Conservation (phyloP, 148 eudicot species). For the Cornus suecica region DNA sequence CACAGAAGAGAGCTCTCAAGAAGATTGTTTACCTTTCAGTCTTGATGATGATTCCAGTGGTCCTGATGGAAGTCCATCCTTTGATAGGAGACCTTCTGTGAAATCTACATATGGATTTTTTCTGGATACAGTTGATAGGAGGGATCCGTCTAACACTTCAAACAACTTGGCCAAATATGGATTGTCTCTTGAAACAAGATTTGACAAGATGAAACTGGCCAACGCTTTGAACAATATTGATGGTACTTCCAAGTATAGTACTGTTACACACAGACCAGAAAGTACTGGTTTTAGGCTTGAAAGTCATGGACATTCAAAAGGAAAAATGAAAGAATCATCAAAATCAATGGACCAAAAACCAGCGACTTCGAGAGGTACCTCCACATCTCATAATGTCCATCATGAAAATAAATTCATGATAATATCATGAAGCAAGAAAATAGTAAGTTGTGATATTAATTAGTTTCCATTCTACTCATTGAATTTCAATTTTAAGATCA, state of each 20-base stretch:
- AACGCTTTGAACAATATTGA: constrained; percentile 32
- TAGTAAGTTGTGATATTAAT: no score
- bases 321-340: constrained; percentile 39
- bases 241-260: constrained; percentile 32
- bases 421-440: no score
- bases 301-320: constrained; percentile 28
- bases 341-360: constrained; percentile 40
- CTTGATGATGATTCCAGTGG: constrained; percentile 78
- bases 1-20: constrained; percentile 60
- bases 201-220: constrained; percentile 28
- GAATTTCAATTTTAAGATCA: no score
- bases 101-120: constrained; percentile 62
- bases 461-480: no score
- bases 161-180: constrained; percentile 41
- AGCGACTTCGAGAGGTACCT: constrained; percentile 51
- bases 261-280: constrained; percentile 30
- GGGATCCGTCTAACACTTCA: constrained; percentile 29
- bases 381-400: background rate
- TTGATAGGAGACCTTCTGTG: constrained; percentile 37
- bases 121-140: constrained; percentile 34
- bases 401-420: no score
- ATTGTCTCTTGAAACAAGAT: constrained; percentile 45
- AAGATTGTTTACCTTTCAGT: constrained; percentile 72
- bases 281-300: constrained; percentile 41
- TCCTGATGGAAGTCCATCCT: constrained; percentile 74